phyloP scores from a whole-genome alignment of 1,284 basidiomycete species.

The Inonotus hispidus region DNA sequence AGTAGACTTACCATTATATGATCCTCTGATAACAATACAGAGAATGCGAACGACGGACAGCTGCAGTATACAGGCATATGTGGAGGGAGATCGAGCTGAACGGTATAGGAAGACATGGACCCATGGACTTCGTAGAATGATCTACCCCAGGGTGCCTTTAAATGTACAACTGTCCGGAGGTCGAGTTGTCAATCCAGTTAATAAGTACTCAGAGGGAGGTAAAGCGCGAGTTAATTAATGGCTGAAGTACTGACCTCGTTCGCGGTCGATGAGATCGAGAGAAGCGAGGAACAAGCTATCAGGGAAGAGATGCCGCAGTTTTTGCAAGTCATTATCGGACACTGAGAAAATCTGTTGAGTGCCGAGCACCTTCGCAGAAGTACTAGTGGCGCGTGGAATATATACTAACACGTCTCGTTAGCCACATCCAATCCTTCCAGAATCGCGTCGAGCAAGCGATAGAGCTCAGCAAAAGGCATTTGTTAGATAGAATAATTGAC shows the following conservation, averaged over 20 bases:
- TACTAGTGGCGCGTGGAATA: too few relatives aligned
- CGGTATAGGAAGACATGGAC: slow-evolving; percentile 54
- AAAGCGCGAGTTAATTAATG: not conserved
- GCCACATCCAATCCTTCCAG: slow-evolving; percentile 28
- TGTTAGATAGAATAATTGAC: not conserved
- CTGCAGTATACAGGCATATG: slow-evolving; percentile 53
- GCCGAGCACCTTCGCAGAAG: too few relatives aligned
- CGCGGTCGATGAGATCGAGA: slow-evolving; percentile 64
- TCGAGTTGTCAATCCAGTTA: not conserved
- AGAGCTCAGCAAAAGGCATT: slow-evolving; percentile 23
- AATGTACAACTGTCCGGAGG: slow-evolving; percentile 52
- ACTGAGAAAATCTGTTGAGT: slow-evolving; percentile 32
- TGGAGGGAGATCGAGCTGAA: slow-evolving; percentile 48
- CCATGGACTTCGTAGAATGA: slow-evolving; percentile 61
- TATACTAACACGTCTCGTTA: slow-evolving; percentile 25
- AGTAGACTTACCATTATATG: slow-evolving; percentile 54
- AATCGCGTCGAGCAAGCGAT: slow-evolving; percentile 28
- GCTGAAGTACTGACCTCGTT: slow-evolving; percentile 42
- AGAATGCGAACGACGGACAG: slow-evolving; percentile 67
- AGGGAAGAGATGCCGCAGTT: slow-evolving; percentile 52
- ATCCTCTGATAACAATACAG: slow-evolving; percentile 50
- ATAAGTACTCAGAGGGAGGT: not conserved
- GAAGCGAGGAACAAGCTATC: slow-evolving; percentile 59
- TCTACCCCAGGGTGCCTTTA: slow-evolving; percentile 49
- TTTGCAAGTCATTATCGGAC: slow-evolving; percentile 46